Evolutionary conservation across 345 rosid species (phyloP), one percentile per base, ranked within the genome.

Genomic region (Streptanthus diversifolius): DNA sequence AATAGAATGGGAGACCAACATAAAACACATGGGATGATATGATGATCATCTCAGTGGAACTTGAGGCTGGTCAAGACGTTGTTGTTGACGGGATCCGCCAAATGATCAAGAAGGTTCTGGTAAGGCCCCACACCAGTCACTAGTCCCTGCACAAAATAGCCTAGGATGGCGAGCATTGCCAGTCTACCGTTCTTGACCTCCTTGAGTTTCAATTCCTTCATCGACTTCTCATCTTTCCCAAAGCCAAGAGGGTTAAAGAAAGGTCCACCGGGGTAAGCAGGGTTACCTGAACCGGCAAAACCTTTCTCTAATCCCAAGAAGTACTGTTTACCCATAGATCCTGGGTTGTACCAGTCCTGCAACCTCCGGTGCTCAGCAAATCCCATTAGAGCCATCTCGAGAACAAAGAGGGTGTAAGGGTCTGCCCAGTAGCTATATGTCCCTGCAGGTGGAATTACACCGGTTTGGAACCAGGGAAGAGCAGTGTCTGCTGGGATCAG

Each of bases 371-470:
- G 99, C 83, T 95, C 99, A 0, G 99, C 97, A 18, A 95, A 95
- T 5, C 99, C 99, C 96, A 95, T 84, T 21, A 91, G 81, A 8
- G 96, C 99, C 99, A 95, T 77, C 70, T 95, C 99, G 0, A 95
- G n/a, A 8, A 95, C 96, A 17, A 95, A 91, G 21, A 95, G 83
- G 0, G 97, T 95, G 85, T 85, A 95, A 24, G 82, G 75, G 76
- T 95, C 97, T 30, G 99, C 99, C 99, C 99, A 95, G 83, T 95
- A 95, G 82, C 6, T 72, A 86, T 91, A 95, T 56, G 93, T 91
- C 5, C 99, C 97, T 0, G 99, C 99, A 0, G 96, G 97, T 7
- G 99, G 99, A 82, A 95, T 85, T 47, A 95, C 99, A 14, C 99
- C 99, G 0, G 99, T 95, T 77, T 80, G 68, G 83, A 95, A 95